Conservation (phyloP, 108 stramenopile species). For the Epipyxis sp. region DNA sequence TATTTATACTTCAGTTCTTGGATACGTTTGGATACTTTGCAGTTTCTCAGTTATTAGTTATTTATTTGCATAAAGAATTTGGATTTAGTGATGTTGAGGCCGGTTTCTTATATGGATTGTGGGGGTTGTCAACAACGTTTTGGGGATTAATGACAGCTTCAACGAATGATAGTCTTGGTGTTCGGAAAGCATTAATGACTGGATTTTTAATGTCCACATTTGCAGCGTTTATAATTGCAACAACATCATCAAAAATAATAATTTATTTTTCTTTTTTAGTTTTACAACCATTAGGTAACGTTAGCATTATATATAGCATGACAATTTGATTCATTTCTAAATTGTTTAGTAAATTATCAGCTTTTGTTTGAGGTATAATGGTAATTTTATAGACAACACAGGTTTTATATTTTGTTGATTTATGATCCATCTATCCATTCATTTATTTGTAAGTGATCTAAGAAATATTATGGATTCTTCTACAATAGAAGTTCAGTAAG, state of each 20-base stretch:
- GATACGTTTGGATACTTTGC: constrained; percentile 36
- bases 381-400: too few species aligned
- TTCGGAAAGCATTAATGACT: constrained; percentile 27
- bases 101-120: constrained; percentile 35
- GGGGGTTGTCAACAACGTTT: constrained; percentile 29
- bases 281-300: too few species aligned
- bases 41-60: constrained; percentile 16
- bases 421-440: too few species aligned
- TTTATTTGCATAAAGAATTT: constrained; percentile 41
- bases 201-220: constrained; percentile 35
- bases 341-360: background rate
- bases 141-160: constrained; percentile 34
- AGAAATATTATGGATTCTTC: too few species aligned
- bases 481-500: too few species aligned
- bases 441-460: too few species aligned
- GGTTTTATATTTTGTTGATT: too few species aligned
- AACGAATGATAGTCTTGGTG: constrained; percentile 33
- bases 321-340: too few species aligned
- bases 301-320: too few species aligned
- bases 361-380: background rate
- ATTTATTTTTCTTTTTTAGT: too few species aligned
- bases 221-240: constrained; percentile 29
- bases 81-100: constrained; percentile 33
- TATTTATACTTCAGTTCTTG: constrained; percentile 33
- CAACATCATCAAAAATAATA: constrained; percentile 7